Conservation (phyloP, 768 basidiomycete species). For the Hypholoma fasciculare region DNA sequence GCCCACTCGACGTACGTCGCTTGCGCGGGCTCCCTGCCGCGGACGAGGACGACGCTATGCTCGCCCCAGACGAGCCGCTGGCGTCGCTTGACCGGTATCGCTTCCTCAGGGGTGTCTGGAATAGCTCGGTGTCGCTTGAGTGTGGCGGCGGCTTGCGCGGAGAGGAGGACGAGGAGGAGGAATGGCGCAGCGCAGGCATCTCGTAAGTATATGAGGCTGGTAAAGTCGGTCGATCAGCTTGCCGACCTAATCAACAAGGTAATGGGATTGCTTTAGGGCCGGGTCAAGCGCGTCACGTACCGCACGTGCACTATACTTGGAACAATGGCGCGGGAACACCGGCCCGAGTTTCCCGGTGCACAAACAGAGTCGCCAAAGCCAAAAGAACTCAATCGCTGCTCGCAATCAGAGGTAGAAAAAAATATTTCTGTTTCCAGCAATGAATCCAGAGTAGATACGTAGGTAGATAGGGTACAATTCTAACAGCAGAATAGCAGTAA, state of each 20-base stretch:
- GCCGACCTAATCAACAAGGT: conserved; percentile 10
- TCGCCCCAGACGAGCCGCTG: conserved; percentile 13
- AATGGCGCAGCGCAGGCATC: conserved; percentile 21
- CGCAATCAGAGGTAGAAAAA: neutral
- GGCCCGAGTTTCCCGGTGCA: neutral
- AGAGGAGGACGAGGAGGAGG: conserved; percentile 8
- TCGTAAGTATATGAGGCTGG: neutral
- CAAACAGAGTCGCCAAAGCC: too few relatives aligned
- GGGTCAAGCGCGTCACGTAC: conserved; percentile 22
- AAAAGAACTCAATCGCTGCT: too few relatives aligned
- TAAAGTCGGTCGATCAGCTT: conserved; percentile 9
- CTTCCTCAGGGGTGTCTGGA: conserved; percentile 25
- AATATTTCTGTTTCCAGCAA: neutral
- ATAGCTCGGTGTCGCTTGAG: conserved; percentile 31
- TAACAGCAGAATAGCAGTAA: conserved; percentile 7
- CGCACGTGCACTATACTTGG: conserved; percentile 1
- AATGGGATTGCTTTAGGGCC: conserved; percentile 22
- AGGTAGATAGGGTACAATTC: neutral
- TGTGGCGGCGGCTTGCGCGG: conserved; percentile 24
- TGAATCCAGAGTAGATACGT: neutral
- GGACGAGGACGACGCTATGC: conserved; percentile 6
- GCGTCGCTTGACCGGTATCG: conserved; percentile 22
- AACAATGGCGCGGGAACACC: neutral
- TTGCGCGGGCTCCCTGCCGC: conserved; percentile 23
- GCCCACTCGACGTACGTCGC: conserved; percentile 20